Conservation (phyloP, 768 basidiomycete genomes). For the Suillus spraguei region DNA sequence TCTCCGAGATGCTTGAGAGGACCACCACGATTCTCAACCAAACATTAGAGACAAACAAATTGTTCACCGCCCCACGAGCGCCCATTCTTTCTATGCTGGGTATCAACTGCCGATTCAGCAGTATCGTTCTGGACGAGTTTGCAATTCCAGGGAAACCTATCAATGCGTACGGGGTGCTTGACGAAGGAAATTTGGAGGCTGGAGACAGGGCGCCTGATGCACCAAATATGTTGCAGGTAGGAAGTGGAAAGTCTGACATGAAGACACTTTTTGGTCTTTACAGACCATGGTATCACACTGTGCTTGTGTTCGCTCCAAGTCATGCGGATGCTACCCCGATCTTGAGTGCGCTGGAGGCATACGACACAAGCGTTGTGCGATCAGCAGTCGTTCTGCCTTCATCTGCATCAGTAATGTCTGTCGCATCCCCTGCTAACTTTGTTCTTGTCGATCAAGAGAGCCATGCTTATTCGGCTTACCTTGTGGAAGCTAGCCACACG, state of each 20-base stretch:
- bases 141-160: background rate
- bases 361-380: background rate
- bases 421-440: constrained; percentile 24
- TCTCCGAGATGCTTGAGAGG: constrained; percentile 30
- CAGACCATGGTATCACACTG: no score
- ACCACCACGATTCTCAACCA: constrained; percentile 21
- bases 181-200: no score
- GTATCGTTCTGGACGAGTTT: constrained; percentile 17
- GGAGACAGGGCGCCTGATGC: no score
- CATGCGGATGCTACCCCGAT: constrained; percentile 14
- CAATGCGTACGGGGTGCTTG: no score
- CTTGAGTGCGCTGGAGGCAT: background rate
- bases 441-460: constrained; percentile 37
- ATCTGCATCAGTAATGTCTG: background rate
- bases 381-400: constrained; percentile 11
- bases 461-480: constrained; percentile 40
- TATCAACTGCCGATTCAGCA: constrained; percentile 19
- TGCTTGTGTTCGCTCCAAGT: no score
- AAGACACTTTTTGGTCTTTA: no score
- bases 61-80: constrained; percentile 16
- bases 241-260: no score
- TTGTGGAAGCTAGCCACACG: constrained; percentile 30
- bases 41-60: constrained; percentile 7
- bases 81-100: constrained; percentile 33
- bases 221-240: no score